phyloP scores from a whole-genome alignment of 768 basidiomycete species.

The Boletus pseudo-olivaceus region DNA sequence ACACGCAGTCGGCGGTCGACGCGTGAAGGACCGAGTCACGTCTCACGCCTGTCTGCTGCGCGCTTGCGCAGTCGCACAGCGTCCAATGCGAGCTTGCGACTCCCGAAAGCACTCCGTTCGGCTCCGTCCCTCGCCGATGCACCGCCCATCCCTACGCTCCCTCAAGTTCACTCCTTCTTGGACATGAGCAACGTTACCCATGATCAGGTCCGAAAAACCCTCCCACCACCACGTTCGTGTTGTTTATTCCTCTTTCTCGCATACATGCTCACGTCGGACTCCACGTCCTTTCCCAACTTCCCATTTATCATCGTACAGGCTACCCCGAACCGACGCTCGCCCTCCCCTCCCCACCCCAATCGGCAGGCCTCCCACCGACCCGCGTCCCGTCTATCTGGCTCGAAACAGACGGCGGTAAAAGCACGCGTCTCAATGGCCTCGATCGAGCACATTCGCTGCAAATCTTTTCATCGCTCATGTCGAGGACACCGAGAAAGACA shows the following conservation, averaged over 20 bases:
- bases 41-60: constrained; percentile 57
- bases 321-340: constrained; percentile 10
- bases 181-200: constrained; percentile 33
- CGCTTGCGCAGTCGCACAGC: constrained; percentile 58
- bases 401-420: constrained; percentile 35
- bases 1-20: constrained; percentile 23
- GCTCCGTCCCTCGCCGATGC: constrained; percentile 30
- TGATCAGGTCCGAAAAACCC: constrained; percentile 27
- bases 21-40: constrained; percentile 30
- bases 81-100: constrained; percentile 64
- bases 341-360: constrained; percentile 22
- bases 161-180: constrained; percentile 30
- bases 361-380: constrained; percentile 18
- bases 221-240: constrained; percentile 17
- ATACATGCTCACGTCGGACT: neutral
- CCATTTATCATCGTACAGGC: neutral
- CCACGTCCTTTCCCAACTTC: no score
- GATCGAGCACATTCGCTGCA: constrained; percentile 22
- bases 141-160: constrained; percentile 29
- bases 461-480: constrained; percentile 16
- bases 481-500: neutral
- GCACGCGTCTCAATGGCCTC: constrained; percentile 11
- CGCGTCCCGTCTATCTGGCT: constrained; percentile 50
- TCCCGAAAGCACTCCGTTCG: constrained; percentile 40
- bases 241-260: neutral